phyloP scores from a whole-genome alignment of 2,329 filamentous ascomycete genomes.

The Iodosphaeria phyllophila region DNA sequence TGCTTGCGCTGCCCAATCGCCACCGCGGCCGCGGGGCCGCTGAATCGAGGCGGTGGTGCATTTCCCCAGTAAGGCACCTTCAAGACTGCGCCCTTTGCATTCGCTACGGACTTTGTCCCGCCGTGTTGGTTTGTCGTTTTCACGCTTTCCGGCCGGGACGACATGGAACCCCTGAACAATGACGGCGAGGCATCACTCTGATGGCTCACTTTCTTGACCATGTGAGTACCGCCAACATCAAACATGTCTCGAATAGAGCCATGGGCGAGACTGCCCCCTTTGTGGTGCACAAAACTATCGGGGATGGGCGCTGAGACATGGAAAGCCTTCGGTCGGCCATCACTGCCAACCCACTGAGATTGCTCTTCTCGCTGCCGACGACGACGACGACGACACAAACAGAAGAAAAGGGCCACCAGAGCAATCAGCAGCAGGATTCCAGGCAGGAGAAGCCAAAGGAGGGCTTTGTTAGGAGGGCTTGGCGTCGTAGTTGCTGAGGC shows the following conservation, averaged over 20 bases:
- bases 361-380: slow-evolving; percentile 5
- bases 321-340: slow-evolving; percentile 2
- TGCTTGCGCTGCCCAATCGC: too few relatives aligned
- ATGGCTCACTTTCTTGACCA: too few relatives aligned
- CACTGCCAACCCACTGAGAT: too few relatives aligned
- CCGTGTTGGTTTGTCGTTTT: too few relatives aligned
- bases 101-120: too few relatives aligned
- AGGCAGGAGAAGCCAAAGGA: slow-evolving; percentile 11
- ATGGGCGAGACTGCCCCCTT: slow-evolving; percentile 4
- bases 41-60: too few relatives aligned
- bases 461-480: slow-evolving; percentile 6
- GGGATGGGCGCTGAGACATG: slow-evolving; percentile 13
- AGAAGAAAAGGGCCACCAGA: slow-evolving; percentile 8
- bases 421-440: slow-evolving; percentile 8
- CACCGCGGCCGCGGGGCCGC: too few relatives aligned
- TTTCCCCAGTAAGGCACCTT: too few relatives aligned
- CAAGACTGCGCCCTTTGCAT: too few relatives aligned
- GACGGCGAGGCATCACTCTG: too few relatives aligned
- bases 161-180: background rate
- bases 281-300: slow-evolving; percentile 10
- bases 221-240: too few relatives aligned
- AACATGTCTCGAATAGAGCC: slow-evolving; percentile 5
- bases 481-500: background rate
- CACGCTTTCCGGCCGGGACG: too few relatives aligned
- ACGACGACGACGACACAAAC: slow-evolving; percentile 8